Evolutionary conservation across 1,284 basidiomycete species (phyloP), one percentile per base, ranked within the genome.

Genomic region (Rhodotorula sp.): DNA sequence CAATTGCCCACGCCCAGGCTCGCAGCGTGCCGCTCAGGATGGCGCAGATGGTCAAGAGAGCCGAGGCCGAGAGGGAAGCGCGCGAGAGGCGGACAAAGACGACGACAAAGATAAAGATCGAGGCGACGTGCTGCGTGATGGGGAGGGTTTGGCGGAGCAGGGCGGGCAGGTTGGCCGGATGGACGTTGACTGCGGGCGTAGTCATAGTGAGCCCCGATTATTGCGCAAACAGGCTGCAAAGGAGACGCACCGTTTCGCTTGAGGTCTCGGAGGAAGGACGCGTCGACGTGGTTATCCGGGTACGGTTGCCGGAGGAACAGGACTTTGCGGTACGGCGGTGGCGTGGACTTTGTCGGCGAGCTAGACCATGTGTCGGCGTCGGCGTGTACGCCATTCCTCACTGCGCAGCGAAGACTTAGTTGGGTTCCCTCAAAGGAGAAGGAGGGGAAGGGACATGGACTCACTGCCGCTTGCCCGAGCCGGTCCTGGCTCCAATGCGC

Each of bases 121-220:
- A 86, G 3, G 87, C 86, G 30, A 94, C 81, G 78, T 94, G 91
- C 78, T 95, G 91, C n/a, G 89, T 89, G 69, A 96, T 87, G 4
- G 91, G 86, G 64, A 88, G 88, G 24, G 90, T 87, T 6, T 89
- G 84, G 60, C 88, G 78, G 18, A 94, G 85, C 44, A 96, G 82
- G 20, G 87, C 84, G 83, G 85, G 86, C 77, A 92, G 92, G 15
- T 86, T 86, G 79, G 91, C 89, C 10, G 87, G 86, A 22, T 84
- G 86, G 76, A 89, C 87, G 78, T 91, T 91, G 64, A 88, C 91
- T 93, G 77, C 24, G 57, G 68, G 63, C 70, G 72, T 37, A 8
- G 30, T 3, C 3, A n/a, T 4, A 29, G 60, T 59, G 24, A 44
- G 17, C 30, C 24, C n/a, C n/a, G n/a, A 14, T 14, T 6, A 2